Evolutionary conservation across 2,329 filamentous ascomycete genomes (phyloP).

Genomic region (Nannizziopsis barbatae): DNA sequence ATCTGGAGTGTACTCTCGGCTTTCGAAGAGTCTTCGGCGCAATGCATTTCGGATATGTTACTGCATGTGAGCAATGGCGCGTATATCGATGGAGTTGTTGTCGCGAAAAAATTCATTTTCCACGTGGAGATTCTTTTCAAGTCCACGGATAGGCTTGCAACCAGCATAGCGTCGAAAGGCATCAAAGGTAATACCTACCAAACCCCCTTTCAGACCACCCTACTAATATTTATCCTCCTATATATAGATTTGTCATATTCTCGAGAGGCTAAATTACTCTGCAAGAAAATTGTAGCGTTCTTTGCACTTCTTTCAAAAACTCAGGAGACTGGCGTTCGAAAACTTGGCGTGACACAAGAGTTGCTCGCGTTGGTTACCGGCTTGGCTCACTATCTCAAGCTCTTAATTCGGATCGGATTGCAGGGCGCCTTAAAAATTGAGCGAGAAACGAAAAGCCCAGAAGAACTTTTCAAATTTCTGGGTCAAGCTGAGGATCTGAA

Average conservation of each 20-base stretch:
- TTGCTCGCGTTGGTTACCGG: slow-evolving; percentile 95
- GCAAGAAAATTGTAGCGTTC: slow-evolving; percentile 98
- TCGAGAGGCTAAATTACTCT: slow-evolving; percentile 94
- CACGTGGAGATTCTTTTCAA: slow-evolving; percentile 89
- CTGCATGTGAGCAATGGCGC: slow-evolving; percentile 96
- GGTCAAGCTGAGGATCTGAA: slow-evolving; percentile 79
- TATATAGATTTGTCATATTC: slow-evolving; percentile 72
- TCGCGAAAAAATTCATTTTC: slow-evolving; percentile 90
- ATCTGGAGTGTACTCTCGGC: slow-evolving; percentile 97
- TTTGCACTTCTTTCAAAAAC: slow-evolving; percentile 91
- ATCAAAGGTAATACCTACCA: slow-evolving; percentile 56
- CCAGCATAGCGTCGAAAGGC: slow-evolving; percentile 54
- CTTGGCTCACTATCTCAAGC: slow-evolving; percentile 91
- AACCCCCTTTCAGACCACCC: not conserved
- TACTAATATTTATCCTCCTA: slow-evolving; percentile 18
- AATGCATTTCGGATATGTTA: slow-evolving; percentile 98
- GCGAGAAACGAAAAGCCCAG: slow-evolving; percentile 62
- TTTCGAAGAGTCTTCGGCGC: slow-evolving; percentile 94
- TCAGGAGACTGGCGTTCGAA: slow-evolving; percentile 77
- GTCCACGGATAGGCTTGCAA: slow-evolving; percentile 75
- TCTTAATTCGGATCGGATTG: slow-evolving; percentile 90
- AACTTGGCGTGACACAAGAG: slow-evolving; percentile 93
- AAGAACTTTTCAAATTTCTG: slow-evolving; percentile 71
- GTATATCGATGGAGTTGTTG: slow-evolving; percentile 86
- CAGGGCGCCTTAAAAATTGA: slow-evolving; percentile 88